Percentiles rank a stretch among this genome's conserved stretches.
phyloP scores from a whole-genome alignment of 2,329 filamentous ascomycete genomes.

The Fusarium austroafricanum region DNA sequence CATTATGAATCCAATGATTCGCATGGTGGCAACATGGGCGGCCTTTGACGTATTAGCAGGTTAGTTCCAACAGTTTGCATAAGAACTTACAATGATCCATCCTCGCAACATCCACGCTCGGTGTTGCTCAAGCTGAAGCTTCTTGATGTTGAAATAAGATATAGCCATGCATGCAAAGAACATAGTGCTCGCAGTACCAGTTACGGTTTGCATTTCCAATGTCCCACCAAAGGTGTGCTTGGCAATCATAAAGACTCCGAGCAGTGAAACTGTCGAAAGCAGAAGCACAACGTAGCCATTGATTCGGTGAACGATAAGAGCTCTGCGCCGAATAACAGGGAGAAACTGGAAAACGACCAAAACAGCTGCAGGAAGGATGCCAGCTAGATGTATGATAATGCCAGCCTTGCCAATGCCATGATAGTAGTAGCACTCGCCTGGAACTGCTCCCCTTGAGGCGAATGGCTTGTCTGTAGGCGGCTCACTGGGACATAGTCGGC shows the following conservation, averaged over 20 bases:
- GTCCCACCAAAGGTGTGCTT: constrained; percentile 65
- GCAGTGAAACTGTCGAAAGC: constrained; percentile 59
- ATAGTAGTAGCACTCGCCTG: constrained; percentile 58
- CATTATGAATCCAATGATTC: constrained; percentile 60
- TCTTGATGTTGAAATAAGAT: constrained; percentile 68
- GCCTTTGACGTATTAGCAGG: constrained; percentile 42
- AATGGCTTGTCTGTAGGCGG: neutral
- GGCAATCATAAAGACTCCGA: constrained; percentile 65
- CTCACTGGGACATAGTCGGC: constrained; percentile 48
- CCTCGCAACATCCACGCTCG: constrained; percentile 72
- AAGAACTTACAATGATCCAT: constrained; percentile 57
- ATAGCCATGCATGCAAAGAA: constrained; percentile 58
- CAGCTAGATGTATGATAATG: constrained; percentile 59
- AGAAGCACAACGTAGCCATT: constrained; percentile 67
- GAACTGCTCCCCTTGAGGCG: constrained; percentile 33
- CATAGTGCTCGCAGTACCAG: constrained; percentile 58
- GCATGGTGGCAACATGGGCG: constrained; percentile 64
- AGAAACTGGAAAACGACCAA: constrained; percentile 62
- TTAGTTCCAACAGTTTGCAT: rapidly evolving
- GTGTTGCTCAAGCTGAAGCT: constrained; percentile 71
- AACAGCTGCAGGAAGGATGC: constrained; percentile 59
- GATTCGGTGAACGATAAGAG: constrained; percentile 67
- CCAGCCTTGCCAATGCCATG: constrained; percentile 47
- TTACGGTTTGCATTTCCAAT: constrained; percentile 59
- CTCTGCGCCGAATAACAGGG: constrained; percentile 59